These are phyloP conservation scores for Sanguinoderma infundibulare DNA, from an alignment of 1,284 basidiomycete species.

Conservation along the genomic window DNA sequence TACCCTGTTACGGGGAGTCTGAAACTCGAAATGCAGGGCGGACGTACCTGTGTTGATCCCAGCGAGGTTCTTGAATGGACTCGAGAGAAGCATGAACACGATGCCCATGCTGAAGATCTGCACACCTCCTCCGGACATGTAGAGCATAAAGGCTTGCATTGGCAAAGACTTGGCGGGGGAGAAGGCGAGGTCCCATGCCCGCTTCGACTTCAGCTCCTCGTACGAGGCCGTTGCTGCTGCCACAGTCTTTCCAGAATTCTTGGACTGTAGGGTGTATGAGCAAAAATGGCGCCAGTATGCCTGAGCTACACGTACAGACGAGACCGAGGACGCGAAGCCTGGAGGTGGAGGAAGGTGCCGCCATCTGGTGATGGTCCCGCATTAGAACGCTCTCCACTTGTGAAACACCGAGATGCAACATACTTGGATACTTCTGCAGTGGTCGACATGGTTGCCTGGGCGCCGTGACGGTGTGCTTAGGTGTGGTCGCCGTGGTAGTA, in stretches of 20 bases:
- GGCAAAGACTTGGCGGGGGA: conserved; percentile 87
- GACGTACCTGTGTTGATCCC: conserved; percentile 75
- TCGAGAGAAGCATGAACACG: conserved; percentile 86
- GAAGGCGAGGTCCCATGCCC: conserved; percentile 89
- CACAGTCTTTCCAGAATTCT: conserved; percentile 31
- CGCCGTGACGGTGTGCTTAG: not conserved
- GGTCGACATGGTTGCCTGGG: conserved; percentile 4
- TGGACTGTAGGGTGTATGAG: conserved; percentile 29
- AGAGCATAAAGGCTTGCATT: conserved; percentile 96
- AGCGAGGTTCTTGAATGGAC: conserved; percentile 80
- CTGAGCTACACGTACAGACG: conserved; percentile 12
- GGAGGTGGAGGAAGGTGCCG: conserved; percentile 63
- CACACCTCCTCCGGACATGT: conserved; percentile 92
- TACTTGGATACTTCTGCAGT: conserved; percentile 18
- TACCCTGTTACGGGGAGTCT: not conserved
- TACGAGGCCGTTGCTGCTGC: conserved; percentile 49
- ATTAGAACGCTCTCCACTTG: not conserved
- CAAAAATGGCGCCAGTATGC: conserved; percentile 28
- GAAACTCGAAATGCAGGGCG: not conserved
- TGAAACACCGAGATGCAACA: not conserved
- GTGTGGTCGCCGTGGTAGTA: not conserved
- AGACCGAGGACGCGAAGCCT: conserved; percentile 52
- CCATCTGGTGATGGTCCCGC: conserved; percentile 46
- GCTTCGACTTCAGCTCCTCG: conserved; percentile 73
- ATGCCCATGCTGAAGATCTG: conserved; percentile 95